Percentiles rank a stretch among this genome's conserved stretches.
phyloP scores from a whole-genome alignment of 2,329 filamentous ascomycete genomes.

The Curvularia hawaiiensis region DNA sequence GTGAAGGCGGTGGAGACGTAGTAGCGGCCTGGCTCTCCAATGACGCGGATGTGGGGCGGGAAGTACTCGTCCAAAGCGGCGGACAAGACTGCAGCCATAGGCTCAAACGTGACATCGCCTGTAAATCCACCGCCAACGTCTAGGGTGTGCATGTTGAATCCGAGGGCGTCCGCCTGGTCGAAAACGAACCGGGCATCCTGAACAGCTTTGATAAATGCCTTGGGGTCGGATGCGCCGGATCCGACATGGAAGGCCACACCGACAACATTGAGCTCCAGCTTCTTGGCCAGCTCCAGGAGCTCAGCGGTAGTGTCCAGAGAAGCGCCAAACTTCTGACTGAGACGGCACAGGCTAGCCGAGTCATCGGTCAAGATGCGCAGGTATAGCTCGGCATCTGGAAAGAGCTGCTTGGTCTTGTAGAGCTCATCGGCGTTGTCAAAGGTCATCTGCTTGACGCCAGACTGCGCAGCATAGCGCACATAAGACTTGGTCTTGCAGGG shows the following conservation, averaged over 20 bases:
- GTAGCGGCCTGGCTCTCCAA: slow-evolving; percentile 95
- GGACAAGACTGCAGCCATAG: slow-evolving; percentile 81
- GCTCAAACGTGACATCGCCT: slow-evolving; percentile 88
- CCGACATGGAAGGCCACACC: slow-evolving; percentile 98
- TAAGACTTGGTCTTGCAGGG: slow-evolving; percentile 99
- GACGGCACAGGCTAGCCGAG: slow-evolving; percentile 87
- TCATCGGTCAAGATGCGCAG: slow-evolving; percentile 96
- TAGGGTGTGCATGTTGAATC: slow-evolving; percentile 82
- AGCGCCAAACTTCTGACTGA: slow-evolving; percentile 97
- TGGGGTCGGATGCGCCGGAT: slow-evolving; percentile 92
- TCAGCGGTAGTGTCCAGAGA: slow-evolving; percentile 79
- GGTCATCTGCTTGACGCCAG: slow-evolving; percentile 96
- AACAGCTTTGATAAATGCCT: slow-evolving; percentile 88
- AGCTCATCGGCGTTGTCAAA: slow-evolving; percentile 99
- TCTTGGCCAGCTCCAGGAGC: slow-evolving; percentile 78
- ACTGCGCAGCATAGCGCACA: slow-evolving; percentile 82
- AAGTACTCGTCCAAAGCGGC: slow-evolving; percentile 86
- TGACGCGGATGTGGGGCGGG: slow-evolving; percentile 80
- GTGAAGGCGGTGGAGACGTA: slow-evolving; percentile 95
- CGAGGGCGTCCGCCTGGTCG: slow-evolving; percentile 76
- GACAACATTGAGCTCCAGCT: slow-evolving; percentile 86
- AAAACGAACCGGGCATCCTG: slow-evolving; percentile 88
- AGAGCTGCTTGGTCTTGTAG: slow-evolving; percentile 95
- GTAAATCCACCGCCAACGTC: slow-evolving; percentile 96
- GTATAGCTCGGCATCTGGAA: slow-evolving; percentile 86